Percentiles rank a stretch among this genome's conserved stretches.
phyloP scores from a whole-genome alignment of 148 eudicot species.

The Camellia sinensis region DNA sequence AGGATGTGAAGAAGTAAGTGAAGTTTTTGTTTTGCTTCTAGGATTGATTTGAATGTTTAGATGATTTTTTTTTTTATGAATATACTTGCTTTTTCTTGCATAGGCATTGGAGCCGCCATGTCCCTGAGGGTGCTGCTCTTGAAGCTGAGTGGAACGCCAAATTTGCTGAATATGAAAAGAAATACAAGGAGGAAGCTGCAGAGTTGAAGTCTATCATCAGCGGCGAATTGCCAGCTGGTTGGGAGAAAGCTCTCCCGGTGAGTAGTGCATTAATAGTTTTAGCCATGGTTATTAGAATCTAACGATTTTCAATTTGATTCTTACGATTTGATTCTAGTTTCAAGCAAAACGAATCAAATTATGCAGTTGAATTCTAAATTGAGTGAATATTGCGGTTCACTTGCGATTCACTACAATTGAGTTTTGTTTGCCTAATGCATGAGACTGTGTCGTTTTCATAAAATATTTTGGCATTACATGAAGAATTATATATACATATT shows the following conservation, averaged over 20 bases:
- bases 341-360: too few relatives aligned
- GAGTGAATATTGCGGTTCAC: too few relatives aligned
- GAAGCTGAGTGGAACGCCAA: slow-evolving; percentile 95
- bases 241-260: slow-evolving; percentile 98
- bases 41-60: slow-evolving; percentile 1
- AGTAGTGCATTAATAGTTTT: slow-evolving; percentile 28
- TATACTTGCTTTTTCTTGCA: background rate
- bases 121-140: slow-evolving; percentile 74
- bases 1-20: slow-evolving; percentile 80
- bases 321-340: too few relatives aligned
- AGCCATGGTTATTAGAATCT: too few relatives aligned
- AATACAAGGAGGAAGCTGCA: slow-evolving; percentile 79
- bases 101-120: slow-evolving; percentile 99
- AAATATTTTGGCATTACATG: background rate
- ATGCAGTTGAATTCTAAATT: too few relatives aligned
- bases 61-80: background rate
- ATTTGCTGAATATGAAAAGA: slow-evolving; percentile 85
- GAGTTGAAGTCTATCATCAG: slow-evolving; percentile 78
- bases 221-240: slow-evolving; percentile 81
- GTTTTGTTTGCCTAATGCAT: too few relatives aligned
- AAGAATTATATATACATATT: background rate
- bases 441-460: background rate
- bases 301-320: too few relatives aligned
- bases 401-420: too few relatives aligned
- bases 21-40: background rate